These are phyloP conservation scores for Botrytis paeoniae DNA, from an alignment of 2,329 filamentous ascomycete species.

Conservation along the genomic window DNA sequence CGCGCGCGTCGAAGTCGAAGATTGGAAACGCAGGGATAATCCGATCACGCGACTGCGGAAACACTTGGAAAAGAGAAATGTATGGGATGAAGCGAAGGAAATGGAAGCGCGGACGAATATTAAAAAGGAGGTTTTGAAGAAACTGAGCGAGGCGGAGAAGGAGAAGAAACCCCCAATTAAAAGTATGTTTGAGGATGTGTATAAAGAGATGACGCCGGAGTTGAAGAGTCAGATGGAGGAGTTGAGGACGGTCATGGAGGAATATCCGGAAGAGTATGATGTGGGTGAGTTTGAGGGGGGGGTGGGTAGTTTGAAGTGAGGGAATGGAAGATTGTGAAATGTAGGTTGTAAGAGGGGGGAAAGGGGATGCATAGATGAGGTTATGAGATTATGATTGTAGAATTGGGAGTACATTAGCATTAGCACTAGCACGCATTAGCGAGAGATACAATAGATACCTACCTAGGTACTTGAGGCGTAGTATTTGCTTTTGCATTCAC, in stretches of 20 bases:
- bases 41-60: conserved; percentile 82
- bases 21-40: conserved; percentile 89
- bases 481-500: neutral
- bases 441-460: neutral
- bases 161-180: conserved; percentile 73
- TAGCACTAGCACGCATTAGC: neutral
- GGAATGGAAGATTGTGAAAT: no score
- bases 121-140: conserved; percentile 74
- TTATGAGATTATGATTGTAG: conserved; percentile 2
- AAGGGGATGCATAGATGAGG: neutral
- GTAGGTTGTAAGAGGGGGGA: neutral
- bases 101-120: conserved; percentile 63
- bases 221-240: conserved; percentile 71
- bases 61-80: conserved; percentile 78
- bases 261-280: conserved; percentile 92
- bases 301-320: conserved; percentile 33
- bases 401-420: neutral
- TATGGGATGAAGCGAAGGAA: conserved; percentile 86
- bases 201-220: conserved; percentile 82
- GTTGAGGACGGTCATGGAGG: conserved; percentile 73
- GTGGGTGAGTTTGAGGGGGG: conserved; percentile 73
- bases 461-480: neutral
- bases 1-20: conserved; percentile 86
- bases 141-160: conserved; percentile 79
- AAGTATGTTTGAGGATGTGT: conserved; percentile 81